phyloP scores from a whole-genome alignment of 2,329 filamentous ascomycete genomes.

The Myrmaecium sp. region DNA sequence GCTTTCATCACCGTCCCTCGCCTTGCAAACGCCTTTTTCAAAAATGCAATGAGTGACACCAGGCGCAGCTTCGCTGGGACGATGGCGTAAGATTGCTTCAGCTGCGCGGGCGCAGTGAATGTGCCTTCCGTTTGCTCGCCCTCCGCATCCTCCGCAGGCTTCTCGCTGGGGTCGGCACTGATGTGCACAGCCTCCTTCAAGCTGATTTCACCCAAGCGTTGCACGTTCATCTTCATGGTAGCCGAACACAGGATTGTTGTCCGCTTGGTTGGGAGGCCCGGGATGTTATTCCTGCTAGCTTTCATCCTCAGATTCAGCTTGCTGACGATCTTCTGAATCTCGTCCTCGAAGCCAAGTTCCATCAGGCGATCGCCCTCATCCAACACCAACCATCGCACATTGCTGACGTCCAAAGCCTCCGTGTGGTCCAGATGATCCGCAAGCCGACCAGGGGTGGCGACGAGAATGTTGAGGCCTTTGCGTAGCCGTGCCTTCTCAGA shows the following conservation, averaged over 20 bases:
- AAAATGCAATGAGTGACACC: conserved; percentile 67
- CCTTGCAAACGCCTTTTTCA: conserved; percentile 76
- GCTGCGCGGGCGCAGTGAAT: conserved; percentile 75
- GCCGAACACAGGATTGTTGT: conserved; percentile 88
- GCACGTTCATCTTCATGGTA: conserved; percentile 95
- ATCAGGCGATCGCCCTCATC: conserved; percentile 97
- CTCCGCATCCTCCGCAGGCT: conserved; percentile 30
- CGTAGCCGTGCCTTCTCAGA: conserved; percentile 84
- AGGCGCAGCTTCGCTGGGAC: conserved; percentile 80
- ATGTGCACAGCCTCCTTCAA: conserved; percentile 84
- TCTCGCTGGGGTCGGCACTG: conserved; percentile 44
- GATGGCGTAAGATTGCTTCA: conserved; percentile 82
- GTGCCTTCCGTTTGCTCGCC: conserved; percentile 29
- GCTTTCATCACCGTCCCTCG: conserved; percentile 90
- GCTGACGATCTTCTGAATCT: conserved; percentile 72
- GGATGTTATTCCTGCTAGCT: conserved; percentile 42
- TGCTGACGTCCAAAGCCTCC: conserved; percentile 70
- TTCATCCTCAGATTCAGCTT: conserved; percentile 53
- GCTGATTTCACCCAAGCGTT: conserved; percentile 85
- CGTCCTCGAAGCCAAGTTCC: conserved; percentile 94
- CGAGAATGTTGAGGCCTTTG: conserved; percentile 89
- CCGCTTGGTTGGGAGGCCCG: conserved; percentile 54
- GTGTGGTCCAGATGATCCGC: conserved; percentile 89
- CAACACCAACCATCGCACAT: conserved; percentile 81
- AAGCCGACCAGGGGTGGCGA: conserved; percentile 82